phyloP scores from a whole-genome alignment of 257 asterid genomes.

The Buddleja alternifolia region DNA sequence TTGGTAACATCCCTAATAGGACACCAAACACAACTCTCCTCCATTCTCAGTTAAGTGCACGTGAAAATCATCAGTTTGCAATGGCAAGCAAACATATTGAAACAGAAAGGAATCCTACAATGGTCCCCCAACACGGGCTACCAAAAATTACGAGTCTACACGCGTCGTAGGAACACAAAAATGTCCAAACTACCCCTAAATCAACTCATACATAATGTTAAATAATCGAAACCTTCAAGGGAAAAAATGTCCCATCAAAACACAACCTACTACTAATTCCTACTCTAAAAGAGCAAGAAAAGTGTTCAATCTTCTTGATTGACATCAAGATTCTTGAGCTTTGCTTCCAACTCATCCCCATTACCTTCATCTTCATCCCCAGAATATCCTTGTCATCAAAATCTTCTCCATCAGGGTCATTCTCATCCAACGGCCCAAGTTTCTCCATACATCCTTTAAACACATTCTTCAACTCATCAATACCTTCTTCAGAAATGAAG shows the following conservation, averaged over 20 bases:
- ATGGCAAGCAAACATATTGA: conserved; percentile 10
- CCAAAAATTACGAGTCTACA: conserved; percentile 32
- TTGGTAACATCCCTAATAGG: background rate
- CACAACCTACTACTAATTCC: conserved; percentile 26
- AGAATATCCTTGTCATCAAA: conserved; percentile 62
- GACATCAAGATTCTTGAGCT: conserved; percentile 73
- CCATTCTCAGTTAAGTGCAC: too few species aligned
- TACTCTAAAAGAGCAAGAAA: conserved; percentile 25
- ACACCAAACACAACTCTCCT: too few species aligned
- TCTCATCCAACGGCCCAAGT: conserved; percentile 88
- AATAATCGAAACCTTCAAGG: conserved; percentile 28
- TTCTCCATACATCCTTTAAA: conserved; percentile 64
- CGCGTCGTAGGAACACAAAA: conserved; percentile 17
- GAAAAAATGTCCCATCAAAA: conserved; percentile 36
- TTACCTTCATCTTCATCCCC: conserved; percentile 61
- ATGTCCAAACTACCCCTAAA: conserved; percentile 21
- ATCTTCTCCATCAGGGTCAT: conserved; percentile 87
- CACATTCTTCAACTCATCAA: conserved; percentile 70
- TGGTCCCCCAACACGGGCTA: conserved; percentile 39
- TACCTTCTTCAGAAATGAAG: conserved; percentile 85
- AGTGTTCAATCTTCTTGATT: conserved; percentile 51
- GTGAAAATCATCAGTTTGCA: conserved; percentile 20
- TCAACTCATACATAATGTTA: conserved; percentile 36
- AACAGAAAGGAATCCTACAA: conserved; percentile 25
- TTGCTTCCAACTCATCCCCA: conserved; percentile 64